Base-by-base conservation (phyloP, 441 rosid species). In the Gossypium laxum region DNA sequence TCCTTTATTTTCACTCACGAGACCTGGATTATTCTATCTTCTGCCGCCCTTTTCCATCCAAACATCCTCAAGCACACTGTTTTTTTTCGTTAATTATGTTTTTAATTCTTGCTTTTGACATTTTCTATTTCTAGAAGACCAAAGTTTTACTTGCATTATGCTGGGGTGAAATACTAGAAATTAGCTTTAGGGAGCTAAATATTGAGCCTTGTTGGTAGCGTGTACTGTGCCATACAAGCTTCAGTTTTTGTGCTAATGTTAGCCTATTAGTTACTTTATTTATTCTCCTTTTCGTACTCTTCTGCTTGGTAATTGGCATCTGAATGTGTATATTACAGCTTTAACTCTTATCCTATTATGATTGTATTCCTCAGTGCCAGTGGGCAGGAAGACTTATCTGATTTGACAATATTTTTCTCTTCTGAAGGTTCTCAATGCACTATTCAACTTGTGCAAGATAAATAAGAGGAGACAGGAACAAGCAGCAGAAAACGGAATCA, bases 401-500 rank as follows among this genome's bases (percentile, higher is more conserved):
- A 34, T 7, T 34, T 66, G 70, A 66, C 26, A 6, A 22, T n/a
- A 65, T 69, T 62, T 74, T 72, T 30, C 24, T 34, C 30, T 70
- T 55, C 51, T 64, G 74, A 78, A 87, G 98, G 97, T 93, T 50
- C 97, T 93, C 81, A 77, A 86, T 82, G 91, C 98, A 17, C 86
- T 93, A 34, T 91, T 93, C 85, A 93, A 93, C 78, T 86, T 93
- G 61, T 93, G 98, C 87, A 93, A 93, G 85, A 93, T 93, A 84
- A 94, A 91, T 80, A 94, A 94, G 84, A 90, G 97, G 87, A 87
- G 98, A 69, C 98, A 94, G 81, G 98, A 94, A 80, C 96, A 91
- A 82, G 98, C 98, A n/a, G 97, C 97, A 62, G 98, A 94, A 85
- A 91, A 91, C 77, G 98, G 98, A 83, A 90, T 94, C 56, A 91